phyloP scores from a whole-genome alignment of 1,139 yeast species.

The Blastobotrys indianensis region DNA sequence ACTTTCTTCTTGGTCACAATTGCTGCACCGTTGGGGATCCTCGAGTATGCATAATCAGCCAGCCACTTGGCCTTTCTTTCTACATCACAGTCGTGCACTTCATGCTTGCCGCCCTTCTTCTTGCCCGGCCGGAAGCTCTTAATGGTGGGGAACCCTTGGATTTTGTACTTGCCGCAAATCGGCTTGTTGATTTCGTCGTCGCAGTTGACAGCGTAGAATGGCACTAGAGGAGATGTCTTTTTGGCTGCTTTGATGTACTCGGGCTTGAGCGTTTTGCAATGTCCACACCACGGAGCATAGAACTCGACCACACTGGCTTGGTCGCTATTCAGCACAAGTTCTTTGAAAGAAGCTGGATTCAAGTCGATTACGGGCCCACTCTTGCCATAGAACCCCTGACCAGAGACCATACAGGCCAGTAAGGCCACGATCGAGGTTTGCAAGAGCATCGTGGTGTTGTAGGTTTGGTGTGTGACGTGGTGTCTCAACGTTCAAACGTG shows the following conservation, averaged over 20 bases:
- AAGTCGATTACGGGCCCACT: slow-evolving; percentile 54
- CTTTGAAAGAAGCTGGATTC: slow-evolving; percentile 49
- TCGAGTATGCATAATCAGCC: slow-evolving; percentile 50
- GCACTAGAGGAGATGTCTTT: slow-evolving; percentile 51
- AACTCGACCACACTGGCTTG: slow-evolving; percentile 83
- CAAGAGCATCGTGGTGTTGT: not conserved
- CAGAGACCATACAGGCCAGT: slow-evolving; percentile 1
- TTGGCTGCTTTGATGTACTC: slow-evolving; percentile 61
- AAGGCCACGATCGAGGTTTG: no score
- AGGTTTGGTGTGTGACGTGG: not conserved
- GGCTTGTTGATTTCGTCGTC: slow-evolving; percentile 61
- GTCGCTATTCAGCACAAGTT: slow-evolving; percentile 59
- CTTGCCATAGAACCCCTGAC: slow-evolving; percentile 35
- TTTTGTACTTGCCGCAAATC: slow-evolving; percentile 59
- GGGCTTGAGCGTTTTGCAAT: slow-evolving; percentile 67
- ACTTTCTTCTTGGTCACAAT: slow-evolving; percentile 23
- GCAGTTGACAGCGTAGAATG: slow-evolving; percentile 85
- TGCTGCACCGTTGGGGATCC: slow-evolving; percentile 69
- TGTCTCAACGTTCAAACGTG: no score
- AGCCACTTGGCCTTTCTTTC: slow-evolving; percentile 58
- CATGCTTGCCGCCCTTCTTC: slow-evolving; percentile 62
- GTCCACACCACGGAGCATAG: slow-evolving; percentile 97
- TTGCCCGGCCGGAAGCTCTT: slow-evolving; percentile 64
- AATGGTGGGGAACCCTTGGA: slow-evolving; percentile 78
- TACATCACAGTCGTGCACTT: slow-evolving; percentile 64